Evolutionary conservation across 805 yeast genomes (phyloP).

Genomic region (Candida argentea): DNA sequence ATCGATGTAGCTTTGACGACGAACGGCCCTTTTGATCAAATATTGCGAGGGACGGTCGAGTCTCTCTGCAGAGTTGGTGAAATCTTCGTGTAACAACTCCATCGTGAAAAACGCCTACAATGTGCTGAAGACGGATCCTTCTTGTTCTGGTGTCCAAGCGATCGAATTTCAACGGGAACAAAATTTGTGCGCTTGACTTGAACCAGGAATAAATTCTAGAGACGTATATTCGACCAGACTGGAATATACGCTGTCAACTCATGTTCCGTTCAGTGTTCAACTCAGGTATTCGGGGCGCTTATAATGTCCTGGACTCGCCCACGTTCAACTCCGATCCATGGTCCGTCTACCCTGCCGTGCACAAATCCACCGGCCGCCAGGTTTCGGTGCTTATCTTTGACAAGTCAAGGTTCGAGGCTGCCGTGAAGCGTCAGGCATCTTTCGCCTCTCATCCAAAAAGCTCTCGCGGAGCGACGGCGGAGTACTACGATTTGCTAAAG

Average conservation of each 20-base stretch:
- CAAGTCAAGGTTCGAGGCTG: conserved; percentile 60
- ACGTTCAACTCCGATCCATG: conserved; percentile 72
- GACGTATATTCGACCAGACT: no score
- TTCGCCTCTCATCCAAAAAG: conserved; percentile 24
- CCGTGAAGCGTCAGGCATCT: conserved; percentile 30
- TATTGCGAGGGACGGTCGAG: conserved; percentile 67
- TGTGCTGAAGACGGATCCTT: no score
- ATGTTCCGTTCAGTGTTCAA: conserved; percentile 48
- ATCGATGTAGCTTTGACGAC: conserved; percentile 43
- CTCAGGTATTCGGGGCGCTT: conserved; percentile 55
- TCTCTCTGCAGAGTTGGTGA: conserved; percentile 54
- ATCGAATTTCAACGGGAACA: no score
- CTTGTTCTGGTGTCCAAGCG: no score
- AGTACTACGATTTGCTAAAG: conserved; percentile 55
- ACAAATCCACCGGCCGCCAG: conserved; percentile 44
- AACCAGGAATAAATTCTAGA: no score
- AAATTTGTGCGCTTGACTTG: no score
- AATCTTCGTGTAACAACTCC: conserved; percentile 35
- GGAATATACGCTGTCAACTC: not conserved
- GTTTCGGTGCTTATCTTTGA: conserved; percentile 85
- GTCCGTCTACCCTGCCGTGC: conserved; percentile 79
- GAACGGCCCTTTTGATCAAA: conserved; percentile 54
- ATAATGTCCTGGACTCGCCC: conserved; percentile 61
- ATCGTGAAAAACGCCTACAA: conserved; percentile 7
- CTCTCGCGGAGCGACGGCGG: conserved; percentile 45